These are phyloP conservation scores for Trebouxia sp. DNA, from an alignment of 139 green algal genomes.

Conservation along the genomic window DNA sequence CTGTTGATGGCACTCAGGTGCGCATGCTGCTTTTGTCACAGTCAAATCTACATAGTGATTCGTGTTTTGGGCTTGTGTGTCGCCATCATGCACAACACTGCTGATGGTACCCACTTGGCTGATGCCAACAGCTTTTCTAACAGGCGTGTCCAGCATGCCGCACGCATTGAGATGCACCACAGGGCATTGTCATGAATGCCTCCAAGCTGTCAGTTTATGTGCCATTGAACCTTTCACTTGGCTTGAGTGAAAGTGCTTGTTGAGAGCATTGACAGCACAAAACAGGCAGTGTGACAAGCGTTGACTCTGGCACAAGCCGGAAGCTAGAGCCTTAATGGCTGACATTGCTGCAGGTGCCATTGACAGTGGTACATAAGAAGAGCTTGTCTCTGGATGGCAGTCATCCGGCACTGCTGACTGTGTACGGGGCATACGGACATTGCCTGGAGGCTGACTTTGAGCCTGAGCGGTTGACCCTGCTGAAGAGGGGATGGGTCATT, in stretches of 20 bases:
- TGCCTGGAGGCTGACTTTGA: constrained; percentile 62
- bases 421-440: constrained; percentile 81
- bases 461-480: constrained; percentile 49
- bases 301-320: no score
- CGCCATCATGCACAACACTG: no score
- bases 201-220: not conserved
- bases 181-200: no score
- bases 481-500: constrained; percentile 65
- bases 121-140: no score
- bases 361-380: constrained; percentile 52
- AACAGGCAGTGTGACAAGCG: no score
- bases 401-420: constrained; percentile 58
- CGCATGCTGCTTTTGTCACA: not conserved
- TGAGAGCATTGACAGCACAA: no score
- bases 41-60: no score
- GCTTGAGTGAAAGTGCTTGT: not conserved
- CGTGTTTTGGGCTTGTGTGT: no score
- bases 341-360: constrained; percentile 33
- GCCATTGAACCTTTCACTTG: not conserved
- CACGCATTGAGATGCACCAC: no score
- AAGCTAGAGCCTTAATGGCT: no score
- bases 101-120: no score
- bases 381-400: not conserved
- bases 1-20: constrained; percentile 36
- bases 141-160: no score